A percentile compares a stretch with the other conserved stretches of the same genome.
phyloP scores from a whole-genome alignment of 2,329 filamentous ascomycete genomes.

The Cladosporium sp. region DNA sequence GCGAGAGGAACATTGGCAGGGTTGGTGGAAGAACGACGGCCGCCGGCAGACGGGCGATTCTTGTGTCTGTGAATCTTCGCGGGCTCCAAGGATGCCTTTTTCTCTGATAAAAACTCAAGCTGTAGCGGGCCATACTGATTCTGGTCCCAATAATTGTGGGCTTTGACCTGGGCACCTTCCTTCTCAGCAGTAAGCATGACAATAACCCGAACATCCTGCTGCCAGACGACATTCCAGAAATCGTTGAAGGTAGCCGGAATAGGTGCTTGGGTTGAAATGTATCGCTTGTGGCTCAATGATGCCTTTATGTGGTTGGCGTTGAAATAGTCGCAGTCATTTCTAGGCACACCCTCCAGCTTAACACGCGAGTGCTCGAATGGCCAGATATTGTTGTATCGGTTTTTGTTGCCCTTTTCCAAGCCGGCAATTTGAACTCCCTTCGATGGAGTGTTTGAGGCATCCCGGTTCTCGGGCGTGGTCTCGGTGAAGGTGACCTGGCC shows the following conservation, averaged over 20 bases:
- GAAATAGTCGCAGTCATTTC: slow-evolving; percentile 81
- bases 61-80: slow-evolving; percentile 46
- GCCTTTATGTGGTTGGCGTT: slow-evolving; percentile 87
- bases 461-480: slow-evolving; percentile 30
- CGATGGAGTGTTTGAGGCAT: slow-evolving; percentile 13
- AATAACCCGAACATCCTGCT: slow-evolving; percentile 89
- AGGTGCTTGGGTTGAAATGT: slow-evolving; percentile 93
- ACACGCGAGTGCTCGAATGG: slow-evolving; percentile 93
- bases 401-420: slow-evolving; percentile 91
- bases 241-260: slow-evolving; percentile 90
- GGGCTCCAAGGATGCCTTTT: slow-evolving; percentile 69
- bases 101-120: slow-evolving; percentile 74
- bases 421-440: slow-evolving; percentile 69
- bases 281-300: slow-evolving; percentile 77
- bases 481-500: slow-evolving; percentile 55
- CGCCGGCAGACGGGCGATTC: slow-evolving; percentile 33
- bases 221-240: slow-evolving; percentile 97
- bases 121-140: slow-evolving; percentile 72
- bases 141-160: slow-evolving; percentile 86
- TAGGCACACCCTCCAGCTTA: slow-evolving; percentile 62
- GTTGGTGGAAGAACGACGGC: slow-evolving; percentile 32
- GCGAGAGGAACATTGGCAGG: slow-evolving; percentile 26
- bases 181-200: slow-evolving; percentile 95
- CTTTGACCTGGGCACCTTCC: slow-evolving; percentile 90
- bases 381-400: slow-evolving; percentile 96